phyloP scores from a whole-genome alignment of 164 flowering plant genomes.

The Paratinospora sagittata region DNA sequence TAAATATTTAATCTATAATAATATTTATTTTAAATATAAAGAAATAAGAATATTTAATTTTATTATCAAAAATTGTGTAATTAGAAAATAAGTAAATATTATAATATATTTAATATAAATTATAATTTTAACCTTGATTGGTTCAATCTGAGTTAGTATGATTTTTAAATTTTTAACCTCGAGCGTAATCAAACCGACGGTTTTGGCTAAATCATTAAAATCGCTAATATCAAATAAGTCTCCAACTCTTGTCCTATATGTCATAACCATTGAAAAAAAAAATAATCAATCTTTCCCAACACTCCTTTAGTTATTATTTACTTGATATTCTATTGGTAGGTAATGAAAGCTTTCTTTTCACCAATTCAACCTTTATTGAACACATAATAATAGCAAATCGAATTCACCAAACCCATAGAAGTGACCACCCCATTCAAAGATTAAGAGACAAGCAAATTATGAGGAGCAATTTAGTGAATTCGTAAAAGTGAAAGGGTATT shows the following conservation, averaged over 20 bases:
- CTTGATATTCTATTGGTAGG: background rate
- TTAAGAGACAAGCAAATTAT: background rate
- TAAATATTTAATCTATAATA: no score
- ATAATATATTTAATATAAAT: no score
- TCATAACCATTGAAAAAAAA: background rate
- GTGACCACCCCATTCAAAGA: no score
- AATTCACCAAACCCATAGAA: background rate
- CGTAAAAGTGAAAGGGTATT: constrained; percentile 1
- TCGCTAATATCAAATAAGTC: no score
- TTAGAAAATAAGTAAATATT: no score
- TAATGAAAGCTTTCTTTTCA: background rate
- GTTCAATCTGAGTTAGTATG: background rate
- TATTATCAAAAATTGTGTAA: no score
- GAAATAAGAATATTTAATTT: no score
- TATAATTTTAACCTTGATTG: background rate
- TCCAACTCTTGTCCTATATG: no score
- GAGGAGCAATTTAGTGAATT: background rate
- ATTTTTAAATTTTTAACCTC: no score
- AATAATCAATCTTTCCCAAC: background rate
- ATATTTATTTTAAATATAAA: no score
- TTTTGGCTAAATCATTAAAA: no score
- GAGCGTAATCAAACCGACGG: no score
- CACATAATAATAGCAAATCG: background rate
- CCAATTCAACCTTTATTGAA: background rate
- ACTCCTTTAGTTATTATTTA: background rate